Base-by-base conservation (phyloP, 768 basidiomycete genomes). In the Termitomyces titanicus region DNA sequence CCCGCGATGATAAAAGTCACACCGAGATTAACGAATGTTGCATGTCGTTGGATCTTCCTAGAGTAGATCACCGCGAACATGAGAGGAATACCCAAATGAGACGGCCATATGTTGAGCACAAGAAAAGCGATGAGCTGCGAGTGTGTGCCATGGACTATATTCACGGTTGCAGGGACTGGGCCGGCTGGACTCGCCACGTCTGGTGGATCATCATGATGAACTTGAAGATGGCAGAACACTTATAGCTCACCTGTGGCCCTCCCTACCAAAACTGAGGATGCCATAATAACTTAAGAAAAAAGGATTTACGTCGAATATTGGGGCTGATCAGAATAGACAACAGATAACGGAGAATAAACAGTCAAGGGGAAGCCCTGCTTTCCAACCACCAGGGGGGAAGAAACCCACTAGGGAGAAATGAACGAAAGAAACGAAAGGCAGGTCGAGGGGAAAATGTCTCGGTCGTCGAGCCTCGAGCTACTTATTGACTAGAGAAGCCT, bases 61-160 rank as follows among this genome's bases (percentile, higher is more conserved):
- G 75, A 76, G 52, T 72, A 66, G 5, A 77, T 74, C 33, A 75
- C 65, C 5, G 66, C 66, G 7, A 81, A 63, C 7, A 81, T 63
- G 18, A 80, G 20, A 18, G 78, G 79, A 22, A 82, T 72, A 5
- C 77, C 78, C 51, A 79, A 65, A 59, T 80, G 78, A 12, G 79
- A 77, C 2, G 80, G 72, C 76, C 75, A 79, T 60, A 77, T 71
- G 55, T 80, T 79, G 54, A 82, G 62, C 20, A 78, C 67, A 59
- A 80, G 67, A 56, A 74, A 79, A 12, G 64, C 64, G 5, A 77
- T 58, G 20, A 79, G 66, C 53, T 78, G 68, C 22, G 64, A 57
- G 59, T 75, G 70, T 5, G 72, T 77, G 27, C 73, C 78, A 48
- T 70, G 70, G 43, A 80, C 68, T 47, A 77, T 75, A 51, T 78